These are phyloP conservation scores for Cladosporium sp. DNA, from an alignment of 2,329 filamentous ascomycete species.

Conservation along the genomic window DNA sequence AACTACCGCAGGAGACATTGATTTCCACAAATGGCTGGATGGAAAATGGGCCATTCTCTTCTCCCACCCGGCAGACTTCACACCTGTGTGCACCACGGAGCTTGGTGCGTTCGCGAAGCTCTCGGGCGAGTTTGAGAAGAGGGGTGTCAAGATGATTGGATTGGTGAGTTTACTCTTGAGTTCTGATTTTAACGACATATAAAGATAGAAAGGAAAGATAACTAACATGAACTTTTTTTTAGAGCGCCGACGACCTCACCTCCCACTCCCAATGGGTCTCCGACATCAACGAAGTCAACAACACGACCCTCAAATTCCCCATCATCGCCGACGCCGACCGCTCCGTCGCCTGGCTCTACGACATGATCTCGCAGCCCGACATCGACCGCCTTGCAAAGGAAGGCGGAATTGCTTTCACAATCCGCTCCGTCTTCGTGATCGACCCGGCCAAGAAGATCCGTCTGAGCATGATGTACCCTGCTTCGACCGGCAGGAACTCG, in stretches of 20 bases:
- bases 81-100: constrained; percentile 93
- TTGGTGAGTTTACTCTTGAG: constrained; percentile 57
- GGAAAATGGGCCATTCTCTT: constrained; percentile 79
- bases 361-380: constrained; percentile 41
- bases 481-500: constrained; percentile 69
- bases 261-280: constrained; percentile 87
- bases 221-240: not conserved
- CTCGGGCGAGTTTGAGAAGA: constrained; percentile 80
- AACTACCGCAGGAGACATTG: constrained; percentile 69
- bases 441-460: constrained; percentile 92
- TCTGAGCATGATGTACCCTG: constrained; percentile 87
- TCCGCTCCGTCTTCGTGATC: constrained; percentile 91
- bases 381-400: constrained; percentile 32
- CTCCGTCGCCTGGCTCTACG: constrained; percentile 46
- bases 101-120: constrained; percentile 89
- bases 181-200: not conserved
- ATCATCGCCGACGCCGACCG: constrained; percentile 49
- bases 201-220: not conserved
- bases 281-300: constrained; percentile 55
- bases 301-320: constrained; percentile 44
- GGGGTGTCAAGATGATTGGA: constrained; percentile 86
- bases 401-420: constrained; percentile 73
- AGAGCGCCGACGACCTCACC: constrained; percentile 74
- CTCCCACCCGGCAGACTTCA: constrained; percentile 84
- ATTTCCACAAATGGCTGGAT: constrained; percentile 78